These are phyloP conservation scores for Mycena amicta DNA, from an alignment of 768 basidiomycete species.

Conservation along the genomic window DNA sequence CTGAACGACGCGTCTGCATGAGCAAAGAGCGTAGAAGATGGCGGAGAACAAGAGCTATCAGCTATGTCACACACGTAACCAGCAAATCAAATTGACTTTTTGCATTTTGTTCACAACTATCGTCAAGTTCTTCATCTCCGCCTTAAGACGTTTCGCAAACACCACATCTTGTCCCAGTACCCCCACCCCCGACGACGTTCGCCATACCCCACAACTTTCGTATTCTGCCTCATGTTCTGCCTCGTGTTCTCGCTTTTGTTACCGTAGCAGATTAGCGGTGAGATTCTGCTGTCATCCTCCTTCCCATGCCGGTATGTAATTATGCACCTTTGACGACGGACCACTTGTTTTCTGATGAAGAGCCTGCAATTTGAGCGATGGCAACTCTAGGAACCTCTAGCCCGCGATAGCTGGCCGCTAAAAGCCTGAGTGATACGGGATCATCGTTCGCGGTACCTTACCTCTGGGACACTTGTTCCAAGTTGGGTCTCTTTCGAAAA, in stretches of 20 bases:
- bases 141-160: no score
- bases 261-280: neutral
- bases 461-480: neutral
- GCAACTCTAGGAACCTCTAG: no score
- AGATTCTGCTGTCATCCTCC: neutral
- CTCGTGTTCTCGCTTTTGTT: slow-evolving; percentile 32
- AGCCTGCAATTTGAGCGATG: neutral
- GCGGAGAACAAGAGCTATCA: slow-evolving; percentile 11
- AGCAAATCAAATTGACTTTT: slow-evolving; percentile 14
- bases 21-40: slow-evolving; percentile 26
- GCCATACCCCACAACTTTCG: slow-evolving; percentile 4
- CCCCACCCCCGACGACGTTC: neutral
- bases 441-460: neutral
- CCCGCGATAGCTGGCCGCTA: no score
- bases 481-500: neutral
- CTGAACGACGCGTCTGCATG: slow-evolving; percentile 56
- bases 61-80: slow-evolving; percentile 17
- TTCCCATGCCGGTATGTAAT: neutral
- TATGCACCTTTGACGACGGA: neutral
- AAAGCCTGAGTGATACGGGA: no score
- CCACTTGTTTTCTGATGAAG: neutral
- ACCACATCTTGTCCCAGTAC: neutral
- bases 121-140: no score
- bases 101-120: slow-evolving; percentile 6
- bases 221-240: slow-evolving; percentile 44